Evolutionary conservation across 2,329 filamentous ascomycete species (phyloP).

Genomic region (Ascomycota sp.): DNA sequence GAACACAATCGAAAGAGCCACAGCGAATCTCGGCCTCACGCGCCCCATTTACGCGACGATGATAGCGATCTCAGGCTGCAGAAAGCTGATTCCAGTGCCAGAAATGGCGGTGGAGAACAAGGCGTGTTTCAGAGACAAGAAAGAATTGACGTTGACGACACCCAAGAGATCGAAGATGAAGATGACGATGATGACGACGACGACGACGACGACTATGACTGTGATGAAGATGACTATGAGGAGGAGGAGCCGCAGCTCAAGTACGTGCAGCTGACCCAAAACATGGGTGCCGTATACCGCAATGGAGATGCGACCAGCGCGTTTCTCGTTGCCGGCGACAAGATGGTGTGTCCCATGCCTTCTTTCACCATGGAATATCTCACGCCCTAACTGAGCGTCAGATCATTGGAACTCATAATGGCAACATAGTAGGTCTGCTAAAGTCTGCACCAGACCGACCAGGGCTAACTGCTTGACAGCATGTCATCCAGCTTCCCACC

Average conservation of each 20-base stretch:
- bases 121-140: slow-evolving; percentile 5
- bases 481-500: slow-evolving; percentile 64
- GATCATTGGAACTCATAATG: slow-evolving; percentile 88
- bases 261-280: slow-evolving; percentile 67
- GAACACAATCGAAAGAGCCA: too few species aligned
- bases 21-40: too few species aligned
- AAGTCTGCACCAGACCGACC: neutral
- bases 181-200: slow-evolving; percentile 17
- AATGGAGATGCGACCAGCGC: slow-evolving; percentile 88
- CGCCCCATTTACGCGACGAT: neutral
- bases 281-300: slow-evolving; percentile 60
- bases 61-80: neutral
- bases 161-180: neutral
- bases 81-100: neutral
- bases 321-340: slow-evolving; percentile 79
- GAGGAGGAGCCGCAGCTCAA: slow-evolving; percentile 90
- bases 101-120: slow-evolving; percentile 2
- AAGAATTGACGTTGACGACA: slow-evolving; percentile 9
- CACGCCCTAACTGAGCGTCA: slow-evolving; percentile 16
- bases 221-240: slow-evolving; percentile 57
- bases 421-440: slow-evolving; percentile 50
- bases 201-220: slow-evolving; percentile 22
- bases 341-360: slow-evolving; percentile 47
- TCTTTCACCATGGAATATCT: neutral
- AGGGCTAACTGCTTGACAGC: slow-evolving; percentile 27